phyloP scores from a whole-genome alignment of 1,139 yeast species.

The Protomyces arabidopsidicola region DNA sequence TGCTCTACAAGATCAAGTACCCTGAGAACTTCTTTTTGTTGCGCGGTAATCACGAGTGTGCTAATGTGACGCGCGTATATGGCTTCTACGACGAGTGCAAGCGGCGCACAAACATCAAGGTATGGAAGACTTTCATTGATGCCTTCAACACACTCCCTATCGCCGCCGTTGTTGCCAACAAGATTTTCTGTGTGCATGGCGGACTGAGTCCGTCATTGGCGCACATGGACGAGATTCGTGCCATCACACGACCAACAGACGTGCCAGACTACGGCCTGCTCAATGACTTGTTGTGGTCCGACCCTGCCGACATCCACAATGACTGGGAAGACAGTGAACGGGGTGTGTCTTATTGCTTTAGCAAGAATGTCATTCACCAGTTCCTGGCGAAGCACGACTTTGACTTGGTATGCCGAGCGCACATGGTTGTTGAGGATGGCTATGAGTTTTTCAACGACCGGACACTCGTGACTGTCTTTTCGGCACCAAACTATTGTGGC shows the following conservation, averaged over 20 bases:
- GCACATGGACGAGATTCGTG: constrained; percentile 85
- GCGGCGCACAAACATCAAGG: constrained; percentile 82
- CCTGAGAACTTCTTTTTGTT: constrained; percentile 91
- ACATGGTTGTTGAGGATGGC: constrained; percentile 98
- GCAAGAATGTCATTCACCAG: constrained; percentile 86
- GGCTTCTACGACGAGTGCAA: constrained; percentile 98
- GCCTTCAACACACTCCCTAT: constrained; percentile 91
- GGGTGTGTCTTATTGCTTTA: constrained; percentile 94
- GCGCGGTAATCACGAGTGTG: constrained; percentile 96
- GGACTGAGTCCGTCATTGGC: constrained; percentile 89
- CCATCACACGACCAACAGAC: constrained; percentile 90
- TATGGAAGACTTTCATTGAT: constrained; percentile 90
- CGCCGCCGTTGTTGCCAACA: constrained; percentile 93
- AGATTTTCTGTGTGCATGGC: constrained; percentile 96
- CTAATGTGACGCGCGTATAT: constrained; percentile 82
- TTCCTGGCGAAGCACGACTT: constrained; percentile 82
- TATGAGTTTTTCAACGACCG: constrained; percentile 94
- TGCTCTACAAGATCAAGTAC: constrained; percentile 90
- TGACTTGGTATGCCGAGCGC: constrained; percentile 93
- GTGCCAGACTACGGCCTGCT: constrained; percentile 93
- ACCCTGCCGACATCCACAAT: constrained; percentile 88
- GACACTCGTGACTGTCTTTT: constrained; percentile 86
- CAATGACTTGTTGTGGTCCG: constrained; percentile 91
- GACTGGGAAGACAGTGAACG: constrained; percentile 99
- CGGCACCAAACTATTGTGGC: constrained; percentile 97